Evolutionary conservation across 2,329 filamentous ascomycete species (phyloP).

Genomic region (Colletotrichum sublineola): DNA sequence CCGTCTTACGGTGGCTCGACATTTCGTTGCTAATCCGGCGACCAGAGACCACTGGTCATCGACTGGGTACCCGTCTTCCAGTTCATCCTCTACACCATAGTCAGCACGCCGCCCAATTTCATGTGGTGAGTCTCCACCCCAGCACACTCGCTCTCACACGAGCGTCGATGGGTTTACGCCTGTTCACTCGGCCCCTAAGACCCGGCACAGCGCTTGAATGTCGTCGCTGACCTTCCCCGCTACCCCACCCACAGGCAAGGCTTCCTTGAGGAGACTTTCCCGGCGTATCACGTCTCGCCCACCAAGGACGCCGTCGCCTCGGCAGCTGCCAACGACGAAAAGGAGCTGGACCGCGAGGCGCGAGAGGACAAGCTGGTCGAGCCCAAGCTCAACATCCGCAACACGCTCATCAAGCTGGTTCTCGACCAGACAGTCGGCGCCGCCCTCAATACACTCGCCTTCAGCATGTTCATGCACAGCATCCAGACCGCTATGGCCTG

Average conservation of each 20-base stretch:
- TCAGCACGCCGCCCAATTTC: slow-evolving; percentile 86
- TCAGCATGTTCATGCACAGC: slow-evolving; percentile 70
- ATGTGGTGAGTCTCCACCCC: slow-evolving; percentile 70
- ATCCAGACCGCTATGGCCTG: slow-evolving; percentile 64
- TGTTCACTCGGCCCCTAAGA: neutral
- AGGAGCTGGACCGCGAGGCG: slow-evolving; percentile 54
- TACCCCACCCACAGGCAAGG: slow-evolving; percentile 69
- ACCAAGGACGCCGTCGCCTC: slow-evolving; percentile 55
- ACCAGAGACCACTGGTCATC: slow-evolving; percentile 70
- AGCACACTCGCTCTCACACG: neutral
- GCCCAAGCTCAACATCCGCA: slow-evolving; percentile 69
- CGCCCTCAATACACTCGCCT: slow-evolving; percentile 73
- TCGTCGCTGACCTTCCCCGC: slow-evolving; percentile 10
- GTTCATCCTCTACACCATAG: slow-evolving; percentile 79
- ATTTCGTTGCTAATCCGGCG: slow-evolving; percentile 20
- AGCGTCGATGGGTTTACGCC: too few relatives aligned
- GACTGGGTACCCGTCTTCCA: slow-evolving; percentile 79
- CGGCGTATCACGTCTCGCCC: slow-evolving; percentile 69
- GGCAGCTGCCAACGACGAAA: slow-evolving; percentile 57
- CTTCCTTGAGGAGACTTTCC: slow-evolving; percentile 81
- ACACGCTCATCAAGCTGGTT: slow-evolving; percentile 75
- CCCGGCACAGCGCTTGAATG: neutral
- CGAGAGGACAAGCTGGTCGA: slow-evolving; percentile 56
- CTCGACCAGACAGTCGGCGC: slow-evolving; percentile 79
- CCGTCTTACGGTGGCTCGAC: neutral